Evolutionary conservation across 768 basidiomycete species (phyloP).

Genomic region (Mrakia blollopis): DNA sequence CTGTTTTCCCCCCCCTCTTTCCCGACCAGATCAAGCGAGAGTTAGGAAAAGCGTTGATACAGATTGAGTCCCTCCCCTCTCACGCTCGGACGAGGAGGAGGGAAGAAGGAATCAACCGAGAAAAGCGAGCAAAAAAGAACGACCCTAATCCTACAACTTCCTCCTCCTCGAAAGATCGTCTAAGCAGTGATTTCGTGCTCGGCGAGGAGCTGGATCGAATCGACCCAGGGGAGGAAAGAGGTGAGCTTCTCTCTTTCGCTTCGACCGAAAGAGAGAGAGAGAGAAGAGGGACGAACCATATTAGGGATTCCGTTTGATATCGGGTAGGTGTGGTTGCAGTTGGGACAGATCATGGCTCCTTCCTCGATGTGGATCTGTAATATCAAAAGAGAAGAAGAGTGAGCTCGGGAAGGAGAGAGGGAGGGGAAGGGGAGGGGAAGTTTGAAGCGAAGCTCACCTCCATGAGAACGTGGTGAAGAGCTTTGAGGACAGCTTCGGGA

Average conservation of each 20-base stretch:
- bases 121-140: not conserved
- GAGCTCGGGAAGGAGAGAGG: not conserved
- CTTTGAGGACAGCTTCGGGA: constrained; percentile 68
- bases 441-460: constrained; percentile 63
- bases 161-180: not conserved
- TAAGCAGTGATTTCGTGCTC: constrained; percentile 27
- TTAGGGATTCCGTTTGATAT: constrained; percentile 95
- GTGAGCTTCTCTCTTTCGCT: not conserved
- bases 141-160: not conserved
- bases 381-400: constrained; percentile 9
- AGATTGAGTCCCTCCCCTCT: not conserved
- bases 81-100: not conserved
- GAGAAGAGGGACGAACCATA: constrained; percentile 79
- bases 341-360: constrained; percentile 87
- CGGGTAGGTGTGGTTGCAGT: constrained; percentile 81
- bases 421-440: constrained; percentile 4
- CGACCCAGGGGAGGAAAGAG: not conserved
- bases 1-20: no score
- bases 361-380: constrained; percentile 81
- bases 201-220: constrained; percentile 13
- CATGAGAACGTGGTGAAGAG: constrained; percentile 83
- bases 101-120: no score
- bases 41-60: no score
- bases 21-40: no score
- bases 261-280: no score